These are phyloP conservation scores for Kappamyces sp. DNA, from an alignment of 192 early-diverging fungal genomes.

Conservation along the genomic window DNA sequence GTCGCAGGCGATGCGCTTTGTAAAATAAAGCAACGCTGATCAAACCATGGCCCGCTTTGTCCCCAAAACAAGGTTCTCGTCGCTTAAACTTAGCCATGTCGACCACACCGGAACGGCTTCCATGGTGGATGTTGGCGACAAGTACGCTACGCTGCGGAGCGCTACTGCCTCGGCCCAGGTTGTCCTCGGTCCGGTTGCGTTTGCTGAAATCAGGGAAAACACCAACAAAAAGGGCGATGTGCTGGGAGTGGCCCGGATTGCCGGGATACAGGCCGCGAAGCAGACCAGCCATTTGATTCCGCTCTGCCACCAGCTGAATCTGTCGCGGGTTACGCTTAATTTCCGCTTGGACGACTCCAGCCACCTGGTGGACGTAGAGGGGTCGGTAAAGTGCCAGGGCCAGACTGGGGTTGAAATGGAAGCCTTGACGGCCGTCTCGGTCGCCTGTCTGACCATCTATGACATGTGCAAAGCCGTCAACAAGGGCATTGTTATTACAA, in stretches of 20 bases:
- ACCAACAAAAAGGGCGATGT: slow-evolving; percentile 83
- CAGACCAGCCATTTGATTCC: slow-evolving; percentile 76
- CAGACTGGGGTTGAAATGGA: slow-evolving; percentile 92
- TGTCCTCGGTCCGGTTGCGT: slow-evolving; percentile 59
- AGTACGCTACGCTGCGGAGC: slow-evolving; percentile 60
- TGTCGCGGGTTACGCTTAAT: slow-evolving; percentile 64
- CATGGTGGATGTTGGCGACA: slow-evolving; percentile 85
- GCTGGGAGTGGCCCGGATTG: slow-evolving; percentile 76
- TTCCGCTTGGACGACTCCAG: slow-evolving; percentile 31
- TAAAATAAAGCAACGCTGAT: neutral
- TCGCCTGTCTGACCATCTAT: slow-evolving; percentile 80
- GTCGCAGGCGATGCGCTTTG: no score
- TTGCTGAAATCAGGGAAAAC: slow-evolving; percentile 58
- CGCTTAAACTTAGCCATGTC: slow-evolving; percentile 63
- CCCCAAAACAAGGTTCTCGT: neutral
- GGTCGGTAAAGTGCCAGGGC: slow-evolving; percentile 66
- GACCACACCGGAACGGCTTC: slow-evolving; percentile 68
- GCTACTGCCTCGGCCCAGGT: slow-evolving; percentile 73
- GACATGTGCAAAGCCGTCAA: slow-evolving; percentile 94
- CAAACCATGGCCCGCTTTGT: slow-evolving; percentile 10
- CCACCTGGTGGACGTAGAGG: slow-evolving; percentile 60
- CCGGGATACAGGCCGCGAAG: slow-evolving; percentile 90
- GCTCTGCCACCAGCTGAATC: slow-evolving; percentile 74
- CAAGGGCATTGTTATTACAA: slow-evolving; percentile 73
- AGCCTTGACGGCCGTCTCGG: slow-evolving; percentile 64